A percentile compares a stretch with the other conserved stretches of the same genome.
Conservation (phyloP, 75 land plant species). For the Sequoiadendron giganteum region DNA sequence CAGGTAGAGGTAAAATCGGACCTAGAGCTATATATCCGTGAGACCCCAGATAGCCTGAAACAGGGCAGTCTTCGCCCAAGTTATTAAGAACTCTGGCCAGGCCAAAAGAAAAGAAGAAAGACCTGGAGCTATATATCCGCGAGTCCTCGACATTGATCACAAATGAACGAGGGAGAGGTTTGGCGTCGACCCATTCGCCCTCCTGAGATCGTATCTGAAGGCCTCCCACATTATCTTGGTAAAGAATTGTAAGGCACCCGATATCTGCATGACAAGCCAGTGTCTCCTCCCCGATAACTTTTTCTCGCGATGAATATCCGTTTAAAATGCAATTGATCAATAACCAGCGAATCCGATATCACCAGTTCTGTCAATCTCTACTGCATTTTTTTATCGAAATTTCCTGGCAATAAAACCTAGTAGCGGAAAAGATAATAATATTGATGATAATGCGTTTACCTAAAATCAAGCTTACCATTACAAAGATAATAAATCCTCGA, state of each 20-base stretch:
- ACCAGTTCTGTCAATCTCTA: neutral
- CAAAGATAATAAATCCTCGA: constrained; percentile 74
- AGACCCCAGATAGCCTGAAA: constrained; percentile 27
- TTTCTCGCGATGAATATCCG: too few relatives aligned
- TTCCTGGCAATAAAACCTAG: neutral
- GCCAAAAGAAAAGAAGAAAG: too few relatives aligned
- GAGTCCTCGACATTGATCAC: too few relatives aligned
- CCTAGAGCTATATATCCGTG: constrained; percentile 43
- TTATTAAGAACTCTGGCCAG: constrained; percentile 18
- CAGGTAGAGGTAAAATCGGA: neutral
- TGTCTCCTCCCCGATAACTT: too few relatives aligned
- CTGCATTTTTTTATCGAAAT: neutral
- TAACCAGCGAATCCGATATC: neutral
- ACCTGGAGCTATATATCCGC: too few relatives aligned
- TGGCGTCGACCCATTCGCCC: too few relatives aligned
- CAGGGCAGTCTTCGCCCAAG: constrained; percentile 7
- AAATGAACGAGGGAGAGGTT: too few relatives aligned
- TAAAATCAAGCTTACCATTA: constrained; percentile 54
- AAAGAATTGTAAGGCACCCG: too few relatives aligned
- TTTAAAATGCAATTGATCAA: too few relatives aligned
- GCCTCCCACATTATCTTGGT: too few relatives aligned
- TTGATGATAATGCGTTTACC: neutral
- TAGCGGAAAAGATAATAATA: neutral
- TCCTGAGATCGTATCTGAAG: too few relatives aligned
- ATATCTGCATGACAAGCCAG: too few relatives aligned